These are phyloP conservation scores for Backusella morwellensis DNA, from an alignment of 192 early-diverging fungal species.

Conservation along the genomic window DNA sequence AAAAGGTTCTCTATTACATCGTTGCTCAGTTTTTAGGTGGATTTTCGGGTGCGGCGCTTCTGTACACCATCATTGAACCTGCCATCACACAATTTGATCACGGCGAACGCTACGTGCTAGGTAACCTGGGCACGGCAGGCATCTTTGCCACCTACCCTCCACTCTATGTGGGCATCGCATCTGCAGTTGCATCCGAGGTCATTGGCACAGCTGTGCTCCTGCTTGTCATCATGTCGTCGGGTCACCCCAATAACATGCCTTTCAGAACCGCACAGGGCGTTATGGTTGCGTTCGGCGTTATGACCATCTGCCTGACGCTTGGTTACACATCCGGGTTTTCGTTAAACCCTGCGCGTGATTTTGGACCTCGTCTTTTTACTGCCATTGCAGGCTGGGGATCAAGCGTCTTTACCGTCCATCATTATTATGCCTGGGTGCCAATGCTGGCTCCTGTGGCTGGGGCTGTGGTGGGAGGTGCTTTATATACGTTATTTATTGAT, in stretches of 20 bases:
- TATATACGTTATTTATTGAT: conserved; percentile 62
- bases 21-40: conserved; percentile 69
- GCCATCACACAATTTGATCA: conserved; percentile 56
- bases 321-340: conserved; percentile 31
- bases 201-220: conserved; percentile 68
- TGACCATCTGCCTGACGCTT: conserved; percentile 13
- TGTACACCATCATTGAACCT: conserved; percentile 62
- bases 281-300: conserved; percentile 8
- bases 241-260: conserved; percentile 29
- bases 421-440: conserved; percentile 75
- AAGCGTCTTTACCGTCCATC: conserved; percentile 62
- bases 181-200: conserved; percentile 62
- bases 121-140: conserved; percentile 51
- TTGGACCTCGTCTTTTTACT: conserved; percentile 77
- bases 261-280: conserved; percentile 16
- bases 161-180: conserved; percentile 47
- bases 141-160: conserved; percentile 67
- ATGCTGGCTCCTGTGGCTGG: conserved; percentile 68
- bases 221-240: conserved; percentile 59
- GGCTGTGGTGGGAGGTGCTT: conserved; percentile 51
- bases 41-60: conserved; percentile 65
- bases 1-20: conserved; percentile 65
- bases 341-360: conserved; percentile 78
- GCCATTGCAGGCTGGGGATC: conserved; percentile 63
- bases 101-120: conserved; percentile 37